These are phyloP conservation scores for Macroventuria anomochaeta DNA, from an alignment of 2,329 filamentous ascomycete genomes.

Conservation along the genomic window DNA sequence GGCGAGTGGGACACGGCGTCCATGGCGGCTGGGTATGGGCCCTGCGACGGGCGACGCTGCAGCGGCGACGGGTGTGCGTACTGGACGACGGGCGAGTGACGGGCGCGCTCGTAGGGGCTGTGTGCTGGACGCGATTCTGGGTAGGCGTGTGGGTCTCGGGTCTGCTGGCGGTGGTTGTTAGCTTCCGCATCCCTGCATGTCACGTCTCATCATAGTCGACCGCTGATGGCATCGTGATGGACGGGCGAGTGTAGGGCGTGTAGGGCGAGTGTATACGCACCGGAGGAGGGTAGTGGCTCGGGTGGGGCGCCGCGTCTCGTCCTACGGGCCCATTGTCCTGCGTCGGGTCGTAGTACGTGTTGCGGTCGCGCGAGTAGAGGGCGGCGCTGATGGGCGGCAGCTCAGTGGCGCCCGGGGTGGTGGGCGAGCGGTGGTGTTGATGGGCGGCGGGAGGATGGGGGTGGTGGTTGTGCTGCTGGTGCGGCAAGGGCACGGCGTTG, in stretches of 20 bases:
- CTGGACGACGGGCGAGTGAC: slow-evolving; percentile 45
- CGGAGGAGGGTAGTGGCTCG: slow-evolving; percentile 43
- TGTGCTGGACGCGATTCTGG: slow-evolving; percentile 41
- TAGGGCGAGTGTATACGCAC: too few relatives aligned
- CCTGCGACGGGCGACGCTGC: slow-evolving; percentile 48
- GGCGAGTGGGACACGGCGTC: slow-evolving; percentile 49
- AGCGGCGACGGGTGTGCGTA: slow-evolving; percentile 47
- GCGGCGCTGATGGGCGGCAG: slow-evolving; percentile 51
- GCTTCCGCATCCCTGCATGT: too few relatives aligned
- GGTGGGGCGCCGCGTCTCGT: slow-evolving; percentile 42
- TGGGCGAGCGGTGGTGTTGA: slow-evolving; percentile 37
- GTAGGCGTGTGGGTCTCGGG: slow-evolving; percentile 45
- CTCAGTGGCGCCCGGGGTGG: slow-evolving; percentile 47
- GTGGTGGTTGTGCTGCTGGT: slow-evolving; percentile 21
- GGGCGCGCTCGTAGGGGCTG: slow-evolving; percentile 47
- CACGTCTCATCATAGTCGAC: background rate
- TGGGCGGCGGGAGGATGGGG: slow-evolving; percentile 20
- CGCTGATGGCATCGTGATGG: background rate
- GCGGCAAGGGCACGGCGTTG: slow-evolving; percentile 42
- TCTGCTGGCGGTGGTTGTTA: slow-evolving; percentile 34
- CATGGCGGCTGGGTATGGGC: slow-evolving; percentile 40
- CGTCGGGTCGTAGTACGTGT: slow-evolving; percentile 59
- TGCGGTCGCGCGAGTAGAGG: slow-evolving; percentile 49
- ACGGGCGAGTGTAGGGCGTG: too few relatives aligned
- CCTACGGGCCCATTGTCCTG: slow-evolving; percentile 51